Evolutionary conservation across 164 flowering plant species (phyloP), one percentile per base, ranked within the genome.

Genomic region (Cinnamomum micranthum): DNA sequence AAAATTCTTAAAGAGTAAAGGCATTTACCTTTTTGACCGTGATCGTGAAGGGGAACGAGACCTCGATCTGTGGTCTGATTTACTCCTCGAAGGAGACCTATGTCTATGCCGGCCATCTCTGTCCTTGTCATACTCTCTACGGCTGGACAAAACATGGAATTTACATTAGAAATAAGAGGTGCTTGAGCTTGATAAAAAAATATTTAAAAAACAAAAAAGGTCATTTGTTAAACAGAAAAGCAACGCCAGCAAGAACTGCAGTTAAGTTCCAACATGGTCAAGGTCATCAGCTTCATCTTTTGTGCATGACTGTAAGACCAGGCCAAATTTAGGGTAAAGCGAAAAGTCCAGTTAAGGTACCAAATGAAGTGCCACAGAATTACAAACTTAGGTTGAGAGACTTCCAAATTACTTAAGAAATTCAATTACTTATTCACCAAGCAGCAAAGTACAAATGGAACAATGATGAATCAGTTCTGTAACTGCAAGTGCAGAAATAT

Each of bases 1-100:
- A 72, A 13, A 47, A 68, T 35, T 22, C 35, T 15, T 68, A 22
- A 22, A 51, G 4, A 7, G 65, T 68, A 58, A 19, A 19, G 33
- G 27, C 25, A 55, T 63, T 76, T 71, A 92, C 99, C 99, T 95
- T 80, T 90, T 93, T 17, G 99, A 95, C 50, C 90, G 86, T n/a
- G 97, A 92, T 0, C 91, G 89, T 25, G 97, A 91, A 2, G 93
- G 84, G 59, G 98, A 94, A 1, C 92, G 83, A 41, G 98, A 94
- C 75, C 86, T 86, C 63, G 97, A 95, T 83, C 81, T 85, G 73
- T 81, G 92, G 67, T 87, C 89, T 59, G 90, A 89, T 81, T 75
- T 87, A 78, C 81, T 85, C 77, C 65, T 81, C 7, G 97, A 92
- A 52, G 75, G 89, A 58, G 98, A 92, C 59, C 87, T 84, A 27